Evolutionary conservation across 192 early-diverging fungal genomes (phyloP).

Genomic region (Chytriomyces sp.): DNA sequence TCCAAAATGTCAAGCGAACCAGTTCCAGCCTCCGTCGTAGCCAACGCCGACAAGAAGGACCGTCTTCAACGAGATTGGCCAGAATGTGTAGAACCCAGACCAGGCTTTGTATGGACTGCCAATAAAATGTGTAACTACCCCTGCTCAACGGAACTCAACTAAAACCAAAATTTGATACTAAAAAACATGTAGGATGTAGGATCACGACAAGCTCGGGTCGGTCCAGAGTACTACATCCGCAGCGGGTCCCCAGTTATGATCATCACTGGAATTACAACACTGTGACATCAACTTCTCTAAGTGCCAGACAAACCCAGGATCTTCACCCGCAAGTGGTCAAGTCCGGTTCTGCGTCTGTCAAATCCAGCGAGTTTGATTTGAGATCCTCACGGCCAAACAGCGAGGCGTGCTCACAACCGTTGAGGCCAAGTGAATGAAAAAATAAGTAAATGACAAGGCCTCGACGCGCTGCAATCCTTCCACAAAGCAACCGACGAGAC

Average conservation of each 20-base stretch:
- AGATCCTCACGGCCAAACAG: conserved; percentile 78
- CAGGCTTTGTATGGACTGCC: conserved; percentile 87
- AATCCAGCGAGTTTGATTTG: conserved; percentile 85
- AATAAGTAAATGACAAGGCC: conserved; percentile 88
- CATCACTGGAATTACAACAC: conserved; percentile 55
- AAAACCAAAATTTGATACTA: background rate
- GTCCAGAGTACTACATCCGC: conserved; percentile 58
- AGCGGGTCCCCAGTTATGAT: background rate
- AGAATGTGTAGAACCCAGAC: conserved; percentile 42
- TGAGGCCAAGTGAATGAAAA: conserved; percentile 76
- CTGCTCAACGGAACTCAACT: background rate
- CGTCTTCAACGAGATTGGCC: conserved; percentile 68
- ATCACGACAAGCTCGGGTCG: conserved; percentile 79
- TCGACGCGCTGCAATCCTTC: conserved; percentile 73
- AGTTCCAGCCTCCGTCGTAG: conserved; percentile 1
- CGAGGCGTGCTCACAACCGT: conserved; percentile 85
- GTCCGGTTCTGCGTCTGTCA: conserved; percentile 75
- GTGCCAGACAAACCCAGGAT: conserved; percentile 46
- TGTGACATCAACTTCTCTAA: background rate
- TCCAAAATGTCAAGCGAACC: background rate
- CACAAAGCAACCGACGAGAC: conserved; percentile 67
- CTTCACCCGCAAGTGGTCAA: conserved; percentile 91
- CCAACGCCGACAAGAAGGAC: conserved; percentile 21
- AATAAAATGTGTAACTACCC: conserved; percentile 65
- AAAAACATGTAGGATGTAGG: conserved; percentile 72